Evolutionary conservation across 2,329 filamentous ascomycete genomes (phyloP).

Genomic region (Penicillium capsulatum): DNA sequence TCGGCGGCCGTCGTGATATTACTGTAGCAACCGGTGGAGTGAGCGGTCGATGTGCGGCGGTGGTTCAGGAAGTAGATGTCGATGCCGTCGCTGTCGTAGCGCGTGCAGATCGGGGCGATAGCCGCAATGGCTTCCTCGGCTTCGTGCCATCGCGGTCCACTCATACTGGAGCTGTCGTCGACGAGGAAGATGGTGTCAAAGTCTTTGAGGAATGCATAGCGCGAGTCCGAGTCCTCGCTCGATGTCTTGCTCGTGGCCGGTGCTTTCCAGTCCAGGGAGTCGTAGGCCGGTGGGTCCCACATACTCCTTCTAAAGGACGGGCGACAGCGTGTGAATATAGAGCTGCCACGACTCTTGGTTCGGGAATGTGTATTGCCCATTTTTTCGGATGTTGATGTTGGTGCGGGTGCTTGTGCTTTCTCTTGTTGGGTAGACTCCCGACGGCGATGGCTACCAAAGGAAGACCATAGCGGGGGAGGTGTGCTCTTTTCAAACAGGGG

Average conservation of each 20-base stretch:
- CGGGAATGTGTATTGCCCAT: conserved; percentile 5
- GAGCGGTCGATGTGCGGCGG: conserved; percentile 34
- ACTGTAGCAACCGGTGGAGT: conserved; percentile 55
- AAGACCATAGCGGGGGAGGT: conserved; percentile 14
- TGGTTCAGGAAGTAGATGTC: conserved; percentile 91
- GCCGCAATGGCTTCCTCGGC: conserved; percentile 64
- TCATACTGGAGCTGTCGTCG: conserved; percentile 89
- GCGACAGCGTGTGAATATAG: conserved; percentile 3
- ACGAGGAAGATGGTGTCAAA: conserved; percentile 91
- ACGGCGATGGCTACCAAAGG: conserved; percentile 3
- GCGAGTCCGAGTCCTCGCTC: conserved; percentile 53
- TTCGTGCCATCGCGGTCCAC: conserved; percentile 70
- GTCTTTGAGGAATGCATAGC: conserved; percentile 67
- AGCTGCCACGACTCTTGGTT: conserved; percentile 1
- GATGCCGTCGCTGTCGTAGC: conserved; percentile 76
- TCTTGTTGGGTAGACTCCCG: neutral
- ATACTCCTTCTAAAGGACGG: conserved; percentile 2
- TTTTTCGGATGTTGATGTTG: conserved; percentile 1
- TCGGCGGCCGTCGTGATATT: conserved; percentile 57
- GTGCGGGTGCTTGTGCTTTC: too few relatives aligned
- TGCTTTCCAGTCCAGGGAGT: conserved; percentile 5
- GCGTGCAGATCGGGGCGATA: conserved; percentile 77
- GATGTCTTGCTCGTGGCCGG: conserved; percentile 24
- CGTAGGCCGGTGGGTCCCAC: conserved; percentile 16
- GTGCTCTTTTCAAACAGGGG: conserved; percentile 4